Conservation (phyloP, 192 early-diverging fungal genomes). For the Rhizoclosmatium globosum region DNA sequence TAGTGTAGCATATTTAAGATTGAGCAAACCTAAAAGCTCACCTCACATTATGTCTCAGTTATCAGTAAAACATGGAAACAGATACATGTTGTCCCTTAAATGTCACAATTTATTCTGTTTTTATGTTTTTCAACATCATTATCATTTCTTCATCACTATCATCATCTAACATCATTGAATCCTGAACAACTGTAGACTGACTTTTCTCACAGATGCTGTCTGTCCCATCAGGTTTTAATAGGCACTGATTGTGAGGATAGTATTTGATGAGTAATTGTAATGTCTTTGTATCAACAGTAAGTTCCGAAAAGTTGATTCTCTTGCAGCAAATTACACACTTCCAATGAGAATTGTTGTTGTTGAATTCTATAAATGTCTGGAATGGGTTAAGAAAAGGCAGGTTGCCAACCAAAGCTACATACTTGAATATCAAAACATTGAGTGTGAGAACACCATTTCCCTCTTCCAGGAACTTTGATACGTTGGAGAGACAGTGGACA, state of each 20-base stretch:
- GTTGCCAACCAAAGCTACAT: not conserved
- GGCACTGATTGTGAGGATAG: not conserved
- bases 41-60: too few relatives aligned
- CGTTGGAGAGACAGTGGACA: not conserved
- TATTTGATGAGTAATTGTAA: not conserved
- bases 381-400: not conserved
- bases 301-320: not conserved
- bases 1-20: too few relatives aligned
- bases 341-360: not conserved
- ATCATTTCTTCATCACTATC: too few relatives aligned
- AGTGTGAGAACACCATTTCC: not conserved
- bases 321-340: constrained; percentile 1
- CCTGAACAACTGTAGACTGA: too few relatives aligned
- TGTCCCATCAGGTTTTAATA: not conserved
- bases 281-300: not conserved
- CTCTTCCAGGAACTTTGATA: not conserved
- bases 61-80: too few relatives aligned
- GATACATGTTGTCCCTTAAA: too few relatives aligned
- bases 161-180: too few relatives aligned
- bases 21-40: too few relatives aligned
- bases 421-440: constrained; percentile 3
- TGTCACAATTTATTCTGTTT: too few relatives aligned
- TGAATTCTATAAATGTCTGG: constrained; percentile 11
- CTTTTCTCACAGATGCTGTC: not conserved
- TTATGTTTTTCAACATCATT: too few relatives aligned